Conservation (phyloP, 148 eudicot species). For the Spergularia marina region DNA sequence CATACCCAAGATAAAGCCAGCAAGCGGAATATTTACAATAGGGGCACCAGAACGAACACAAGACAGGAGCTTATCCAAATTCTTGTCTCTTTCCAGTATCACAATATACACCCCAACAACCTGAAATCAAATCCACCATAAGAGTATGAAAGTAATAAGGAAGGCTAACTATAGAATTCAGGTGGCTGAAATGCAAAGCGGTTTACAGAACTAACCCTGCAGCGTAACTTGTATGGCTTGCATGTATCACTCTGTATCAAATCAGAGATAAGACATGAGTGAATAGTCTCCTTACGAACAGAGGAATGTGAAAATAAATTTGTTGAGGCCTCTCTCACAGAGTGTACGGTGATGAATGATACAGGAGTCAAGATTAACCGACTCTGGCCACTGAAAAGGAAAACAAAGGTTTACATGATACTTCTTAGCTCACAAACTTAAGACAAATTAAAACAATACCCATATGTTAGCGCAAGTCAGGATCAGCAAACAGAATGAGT, state of each 20-base stretch:
- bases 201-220: conserved; percentile 50
- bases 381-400: conserved; percentile 47
- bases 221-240: conserved; percentile 49
- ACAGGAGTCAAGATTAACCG: conserved; percentile 57
- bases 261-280: conserved; percentile 45
- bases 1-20: conserved; percentile 82
- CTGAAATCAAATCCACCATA: conserved; percentile 35
- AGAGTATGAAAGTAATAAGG: not conserved
- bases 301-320: conserved; percentile 19
- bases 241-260: conserved; percentile 26
- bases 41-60: conserved; percentile 24
- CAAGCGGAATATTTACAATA: conserved; percentile 53
- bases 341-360: conserved; percentile 63
- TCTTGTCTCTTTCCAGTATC: conserved; percentile 43
- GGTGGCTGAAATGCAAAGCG: conserved; percentile 7
- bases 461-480: not conserved
- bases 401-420: not conserved
- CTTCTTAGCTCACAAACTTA: not conserved
- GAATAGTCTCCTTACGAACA: conserved; percentile 21
- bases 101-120: conserved; percentile 63
- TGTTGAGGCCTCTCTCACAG: conserved; percentile 35
- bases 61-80: conserved; percentile 29
- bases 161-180: not conserved
- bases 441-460: not conserved
- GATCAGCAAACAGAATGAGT: too few relatives aligned